Base-by-base conservation (phyloP, 352 stramenopile genomes). In the Phytophthora megakarya region DNA sequence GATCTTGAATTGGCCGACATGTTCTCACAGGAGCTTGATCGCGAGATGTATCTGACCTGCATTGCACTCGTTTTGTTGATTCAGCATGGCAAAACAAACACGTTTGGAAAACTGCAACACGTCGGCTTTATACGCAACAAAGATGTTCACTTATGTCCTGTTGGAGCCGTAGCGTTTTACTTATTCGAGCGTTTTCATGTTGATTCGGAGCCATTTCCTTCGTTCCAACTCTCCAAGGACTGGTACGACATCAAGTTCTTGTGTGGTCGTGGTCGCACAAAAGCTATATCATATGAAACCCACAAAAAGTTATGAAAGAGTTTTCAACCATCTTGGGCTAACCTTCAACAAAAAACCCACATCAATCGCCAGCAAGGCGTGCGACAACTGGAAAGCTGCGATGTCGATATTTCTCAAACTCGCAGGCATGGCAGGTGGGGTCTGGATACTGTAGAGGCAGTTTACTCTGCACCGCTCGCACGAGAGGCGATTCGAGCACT, bases 211-310 rank as follows among this genome's bases (percentile, higher is more conserved):
- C 26, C 26, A 9, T 32, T 52, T 26, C 46, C 6, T 12, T 54
- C 46, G 4, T 57, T 47, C 35, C 16, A n/a, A 12, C 5, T 9
- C 10, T 11, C 15, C 18, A 37, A 46, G 26, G 12, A 57, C 10
- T 59, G 50, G 50, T 49, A 59, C n/a, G 50, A 42, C n/a, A 48
- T 59, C n/a, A 43, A 48, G 26, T 59, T 48, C 15, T 48, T 49
- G 19, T 5, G 38, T 33, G 50, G 23, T 4, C 26, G 26, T 9
- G 9, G 48, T 40, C 45, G 28, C 0, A 42, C 28, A 39, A 52
- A 48, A 12, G 38, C 37, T 1, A 58, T 58, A 3, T 28, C 25
- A 0, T 60, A 60, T 18, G 28, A 44, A 1, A 51, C 51, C 1
- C 28, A 60, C 26, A 60, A 60, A 18, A 60, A 45, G 26, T 3